Conservation (phyloP, 2,329 filamentous ascomycete genomes). For the Fusarium sp. region DNA sequence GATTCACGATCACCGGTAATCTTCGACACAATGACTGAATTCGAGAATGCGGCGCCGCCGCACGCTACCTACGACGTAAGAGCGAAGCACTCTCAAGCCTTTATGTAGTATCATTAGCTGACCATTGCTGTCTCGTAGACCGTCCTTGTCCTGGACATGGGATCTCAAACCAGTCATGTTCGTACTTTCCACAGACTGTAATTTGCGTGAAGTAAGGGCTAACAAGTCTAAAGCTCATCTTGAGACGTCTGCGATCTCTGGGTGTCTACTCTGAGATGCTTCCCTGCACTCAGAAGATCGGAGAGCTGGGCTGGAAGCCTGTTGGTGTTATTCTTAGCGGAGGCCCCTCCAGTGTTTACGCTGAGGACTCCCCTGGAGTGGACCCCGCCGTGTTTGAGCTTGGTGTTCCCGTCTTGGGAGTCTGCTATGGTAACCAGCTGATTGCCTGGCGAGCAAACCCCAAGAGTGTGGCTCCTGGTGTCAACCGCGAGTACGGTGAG, state of each 20-base stretch:
- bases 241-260: conserved; percentile 70
- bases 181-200: not conserved
- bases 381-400: conserved; percentile 71
- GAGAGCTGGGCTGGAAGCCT: conserved; percentile 58
- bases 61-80: conserved; percentile 10
- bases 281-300: conserved; percentile 47
- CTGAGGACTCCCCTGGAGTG: conserved; percentile 71
- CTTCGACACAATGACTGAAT: not conserved
- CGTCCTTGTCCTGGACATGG: conserved; percentile 5
- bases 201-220: not conserved
- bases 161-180: conserved; percentile 9
- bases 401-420: conserved; percentile 48
- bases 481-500: conserved; percentile 26
- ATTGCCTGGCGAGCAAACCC: conserved; percentile 49
- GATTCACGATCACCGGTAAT: not conserved
- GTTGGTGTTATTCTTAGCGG: conserved; percentile 78
- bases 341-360: conserved; percentile 80
- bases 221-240: conserved; percentile 1
- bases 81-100: not conserved
- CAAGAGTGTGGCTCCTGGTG: conserved; percentile 34
- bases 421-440: conserved; percentile 41
- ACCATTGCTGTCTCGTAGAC: not conserved
- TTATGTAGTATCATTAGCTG: conserved; percentile 3
- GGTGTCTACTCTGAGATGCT: conserved; percentile 77
- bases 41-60: conserved; percentile 1